Conservation (phyloP, 78 protist genomes). For the Bigelowiella natans region DNA sequence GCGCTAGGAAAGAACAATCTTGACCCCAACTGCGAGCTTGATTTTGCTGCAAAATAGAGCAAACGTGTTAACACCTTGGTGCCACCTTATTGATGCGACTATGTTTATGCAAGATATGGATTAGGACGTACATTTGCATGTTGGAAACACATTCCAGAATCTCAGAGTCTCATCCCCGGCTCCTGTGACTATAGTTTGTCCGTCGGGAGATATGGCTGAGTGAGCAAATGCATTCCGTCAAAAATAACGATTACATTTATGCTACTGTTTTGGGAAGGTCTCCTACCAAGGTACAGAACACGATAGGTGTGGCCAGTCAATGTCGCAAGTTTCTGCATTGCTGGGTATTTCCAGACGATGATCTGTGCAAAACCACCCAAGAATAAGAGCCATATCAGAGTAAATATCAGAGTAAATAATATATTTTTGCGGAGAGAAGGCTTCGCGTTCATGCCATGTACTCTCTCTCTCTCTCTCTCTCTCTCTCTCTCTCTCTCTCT, state of each 20-base stretch:
- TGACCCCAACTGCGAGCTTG: neutral
- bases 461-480: conserved; percentile 1
- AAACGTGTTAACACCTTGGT: no score
- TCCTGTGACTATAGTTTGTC: conserved; percentile 41
- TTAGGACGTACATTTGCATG: neutral
- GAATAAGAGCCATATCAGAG: no score
- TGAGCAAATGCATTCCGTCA: no score
- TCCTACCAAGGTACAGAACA: conserved; percentile 5
- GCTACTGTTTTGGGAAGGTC: no score
- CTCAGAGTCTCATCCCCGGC: conserved; percentile 53
- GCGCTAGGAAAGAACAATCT: neutral
- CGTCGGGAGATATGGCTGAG: conserved; percentile 40
- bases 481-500: neutral
- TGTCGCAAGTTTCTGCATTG: conserved; percentile 20
- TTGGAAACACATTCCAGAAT: conserved; percentile 45
- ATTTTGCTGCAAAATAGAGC: neutral
- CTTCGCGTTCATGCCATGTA: no score
- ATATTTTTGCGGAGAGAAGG: no score
- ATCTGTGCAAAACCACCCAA: no score
- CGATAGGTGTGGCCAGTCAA: conserved; percentile 42
- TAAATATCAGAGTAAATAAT: no score
- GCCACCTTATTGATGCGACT: neutral
- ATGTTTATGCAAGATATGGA: neutral
- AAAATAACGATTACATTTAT: no score
- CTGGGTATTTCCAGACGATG: conserved; percentile 6